phyloP scores from a whole-genome alignment of 2,329 filamentous ascomycete species.

The Lachnellula hyalina region DNA sequence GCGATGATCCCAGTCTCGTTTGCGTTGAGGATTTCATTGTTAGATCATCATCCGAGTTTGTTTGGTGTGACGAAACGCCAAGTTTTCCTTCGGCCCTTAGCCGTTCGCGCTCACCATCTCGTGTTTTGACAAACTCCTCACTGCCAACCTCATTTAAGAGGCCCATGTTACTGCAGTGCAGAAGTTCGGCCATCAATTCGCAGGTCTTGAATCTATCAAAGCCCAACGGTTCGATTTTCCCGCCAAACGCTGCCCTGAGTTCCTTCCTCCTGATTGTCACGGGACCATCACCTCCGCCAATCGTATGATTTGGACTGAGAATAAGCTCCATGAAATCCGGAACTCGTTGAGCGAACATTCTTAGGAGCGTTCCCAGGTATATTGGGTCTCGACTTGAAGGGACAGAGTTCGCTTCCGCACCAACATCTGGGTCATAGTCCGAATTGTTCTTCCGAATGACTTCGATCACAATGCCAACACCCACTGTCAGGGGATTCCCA shows the following conservation, averaged over 20 bases:
- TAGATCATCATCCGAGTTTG: slow-evolving; percentile 54
- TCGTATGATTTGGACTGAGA: slow-evolving; percentile 60
- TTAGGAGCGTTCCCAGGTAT: slow-evolving; percentile 84
- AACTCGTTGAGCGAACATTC: slow-evolving; percentile 84
- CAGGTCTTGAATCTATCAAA: slow-evolving; percentile 99
- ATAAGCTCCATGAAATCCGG: slow-evolving; percentile 92
- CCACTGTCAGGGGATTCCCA: slow-evolving; percentile 90
- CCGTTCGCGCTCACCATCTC: slow-evolving; percentile 76
- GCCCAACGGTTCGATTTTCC: slow-evolving; percentile 85
- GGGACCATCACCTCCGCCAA: slow-evolving; percentile 50
- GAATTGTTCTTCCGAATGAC: slow-evolving; percentile 99
- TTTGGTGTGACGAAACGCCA: slow-evolving; percentile 38
- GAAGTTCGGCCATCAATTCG: slow-evolving; percentile 93
- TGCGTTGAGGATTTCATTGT: slow-evolving; percentile 53
- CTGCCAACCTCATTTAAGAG: slow-evolving; percentile 87
- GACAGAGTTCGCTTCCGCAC: slow-evolving; percentile 69
- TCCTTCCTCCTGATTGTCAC: slow-evolving; percentile 64
- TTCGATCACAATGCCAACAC: slow-evolving; percentile 95
- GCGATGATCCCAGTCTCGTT: slow-evolving; percentile 38
- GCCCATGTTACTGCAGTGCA: slow-evolving; percentile 99
- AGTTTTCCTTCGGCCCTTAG: slow-evolving; percentile 74
- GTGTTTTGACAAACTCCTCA: slow-evolving; percentile 74
- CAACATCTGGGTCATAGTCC: slow-evolving; percentile 92
- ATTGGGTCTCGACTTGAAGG: slow-evolving; percentile 90
- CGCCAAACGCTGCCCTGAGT: slow-evolving; percentile 82